Percentiles rank a stretch among this genome's conserved stretches.
Conservation (phyloP, 441 rosid species). For the Adansonia grandidieri region DNA sequence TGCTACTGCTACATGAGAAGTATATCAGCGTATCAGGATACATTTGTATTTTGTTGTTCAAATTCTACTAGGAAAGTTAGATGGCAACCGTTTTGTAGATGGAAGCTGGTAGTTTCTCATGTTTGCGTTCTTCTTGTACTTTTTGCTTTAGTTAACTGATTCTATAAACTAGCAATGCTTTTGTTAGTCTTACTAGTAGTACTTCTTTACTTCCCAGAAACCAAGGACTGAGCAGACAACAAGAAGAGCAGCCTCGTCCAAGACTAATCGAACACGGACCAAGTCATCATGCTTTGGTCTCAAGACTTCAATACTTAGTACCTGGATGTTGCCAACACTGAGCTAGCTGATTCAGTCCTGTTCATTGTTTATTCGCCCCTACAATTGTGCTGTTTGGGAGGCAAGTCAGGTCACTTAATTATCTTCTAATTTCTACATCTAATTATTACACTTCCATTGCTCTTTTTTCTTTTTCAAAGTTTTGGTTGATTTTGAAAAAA, state of each 20-base stretch:
- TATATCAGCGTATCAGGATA: too few relatives aligned
- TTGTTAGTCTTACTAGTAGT: too few relatives aligned
- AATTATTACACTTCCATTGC: not conserved
- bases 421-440: not conserved
- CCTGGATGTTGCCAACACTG: slow-evolving; percentile 83
- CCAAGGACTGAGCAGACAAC: slow-evolving; percentile 48
- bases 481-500: not conserved
- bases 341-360: slow-evolving; percentile 94
- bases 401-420: slow-evolving; percentile 73
- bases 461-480: not conserved
- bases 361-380: slow-evolving; percentile 95
- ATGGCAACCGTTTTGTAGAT: too few relatives aligned
- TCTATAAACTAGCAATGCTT: too few relatives aligned
- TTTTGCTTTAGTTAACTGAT: too few relatives aligned
- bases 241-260: slow-evolving; percentile 37
- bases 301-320: slow-evolving; percentile 96
- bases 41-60: too few relatives aligned
- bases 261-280: slow-evolving; percentile 46
- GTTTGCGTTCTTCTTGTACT: too few relatives aligned
- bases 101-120: too few relatives aligned
- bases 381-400: slow-evolving; percentile 91
- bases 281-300: slow-evolving; percentile 77
- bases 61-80: too few relatives aligned
- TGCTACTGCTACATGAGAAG: too few relatives aligned
- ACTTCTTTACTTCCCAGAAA: slow-evolving; percentile 35